These are phyloP conservation scores for Tieghemiomyces parasiticus DNA, from an alignment of 192 early-diverging fungal genomes.

Conservation along the genomic window DNA sequence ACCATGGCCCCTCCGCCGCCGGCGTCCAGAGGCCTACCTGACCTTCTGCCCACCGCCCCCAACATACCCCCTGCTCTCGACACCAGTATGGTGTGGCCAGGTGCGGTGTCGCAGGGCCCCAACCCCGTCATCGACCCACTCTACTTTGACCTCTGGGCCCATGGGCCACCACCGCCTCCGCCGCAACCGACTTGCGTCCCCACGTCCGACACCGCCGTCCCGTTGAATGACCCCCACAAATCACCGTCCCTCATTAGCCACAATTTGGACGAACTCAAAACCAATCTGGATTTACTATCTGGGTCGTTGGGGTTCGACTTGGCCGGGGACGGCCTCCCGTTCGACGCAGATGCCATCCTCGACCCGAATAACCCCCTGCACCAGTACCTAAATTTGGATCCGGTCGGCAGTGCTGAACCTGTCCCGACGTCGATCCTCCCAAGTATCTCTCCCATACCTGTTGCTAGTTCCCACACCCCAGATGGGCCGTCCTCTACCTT, in stretches of 20 bases:
- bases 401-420: no score
- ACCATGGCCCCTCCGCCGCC: background rate
- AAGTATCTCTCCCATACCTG: no score
- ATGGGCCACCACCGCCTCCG: background rate
- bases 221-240: background rate
- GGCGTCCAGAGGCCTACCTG: background rate
- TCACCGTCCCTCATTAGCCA: background rate
- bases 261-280: slow-evolving; percentile 5
- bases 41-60: no score
- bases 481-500: no score
- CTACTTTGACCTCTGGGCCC: background rate
- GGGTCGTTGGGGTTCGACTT: slow-evolving; percentile 9
- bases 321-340: background rate
- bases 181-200: background rate
- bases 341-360: background rate
- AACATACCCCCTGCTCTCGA: background rate
- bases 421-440: no score
- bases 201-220: background rate
- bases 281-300: background rate
- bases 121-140: background rate
- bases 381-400: background rate
- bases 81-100: background rate
- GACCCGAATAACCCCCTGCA: background rate
- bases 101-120: background rate
- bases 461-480: no score